Conservation (phyloP, 2,329 filamentous ascomycete species). For the Plenodomus biglobosus region DNA sequence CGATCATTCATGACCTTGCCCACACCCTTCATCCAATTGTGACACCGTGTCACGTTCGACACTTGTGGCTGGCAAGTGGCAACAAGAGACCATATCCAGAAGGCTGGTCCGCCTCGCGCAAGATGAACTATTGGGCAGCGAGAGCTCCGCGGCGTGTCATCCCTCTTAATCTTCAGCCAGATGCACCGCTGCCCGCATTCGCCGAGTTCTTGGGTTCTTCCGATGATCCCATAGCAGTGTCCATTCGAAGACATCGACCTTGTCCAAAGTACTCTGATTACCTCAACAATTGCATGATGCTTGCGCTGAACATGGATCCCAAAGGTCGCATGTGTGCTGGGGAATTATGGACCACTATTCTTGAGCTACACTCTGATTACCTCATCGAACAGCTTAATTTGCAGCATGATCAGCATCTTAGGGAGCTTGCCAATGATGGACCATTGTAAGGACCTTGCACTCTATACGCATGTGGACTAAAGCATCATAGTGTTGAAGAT, state of each 20-base stretch:
- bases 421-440: background rate
- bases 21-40: conserved; percentile 19
- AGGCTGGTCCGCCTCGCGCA: background rate
- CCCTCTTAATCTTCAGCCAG: conserved; percentile 14
- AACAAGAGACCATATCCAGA: background rate
- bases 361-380: background rate
- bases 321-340: conserved; percentile 9
- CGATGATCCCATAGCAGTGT: background rate
- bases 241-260: conserved; percentile 5
- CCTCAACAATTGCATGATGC: conserved; percentile 19
- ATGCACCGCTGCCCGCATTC: background rate
- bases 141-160: conserved; percentile 9
- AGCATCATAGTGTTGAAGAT: too few species aligned
- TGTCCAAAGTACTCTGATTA: conserved; percentile 18
- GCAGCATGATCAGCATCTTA: background rate
- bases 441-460: too few species aligned
- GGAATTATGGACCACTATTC: background rate
- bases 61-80: background rate
- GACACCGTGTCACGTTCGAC: conserved; percentile 2
- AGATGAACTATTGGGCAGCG: conserved; percentile 10
- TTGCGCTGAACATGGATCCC: conserved; percentile 11
- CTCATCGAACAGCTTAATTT: background rate
- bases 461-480: too few species aligned
- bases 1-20: conserved; percentile 27
- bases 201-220: background rate